Evolutionary conservation across 2,329 filamentous ascomycete genomes (phyloP), one percentile per base, ranked within the genome.

Genomic region (Aspergillus carbonarius): DNA sequence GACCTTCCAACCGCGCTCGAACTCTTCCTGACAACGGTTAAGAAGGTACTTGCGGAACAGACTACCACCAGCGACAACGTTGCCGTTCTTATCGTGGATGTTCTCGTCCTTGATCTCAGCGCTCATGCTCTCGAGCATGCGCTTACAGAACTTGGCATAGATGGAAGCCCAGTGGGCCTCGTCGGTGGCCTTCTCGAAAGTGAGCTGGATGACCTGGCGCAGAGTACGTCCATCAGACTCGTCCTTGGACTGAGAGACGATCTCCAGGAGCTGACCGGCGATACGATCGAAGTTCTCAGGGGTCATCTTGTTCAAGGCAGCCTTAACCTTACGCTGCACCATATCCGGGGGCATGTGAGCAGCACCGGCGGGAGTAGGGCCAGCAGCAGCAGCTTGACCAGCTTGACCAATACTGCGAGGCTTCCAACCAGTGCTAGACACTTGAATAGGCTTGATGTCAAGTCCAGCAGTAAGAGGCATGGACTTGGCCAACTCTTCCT

Each of bases 311-410:
- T 99, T 99, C 70, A 99, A 82, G 61, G 91, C 91, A 64, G 92
- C 90, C 88, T 99, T 99, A 75, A 99, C 95, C 88, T 99, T 99
- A 68, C 93, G 89, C 81, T 99, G 95, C 59, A 99, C 95, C 82
- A 95, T 87, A 69, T 93, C 91, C 23, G 95, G 93, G 65, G 96
- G 87, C 79, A 98, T 85, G 68, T 91, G 83, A 52, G 81, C 80
- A 8, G 82, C 80, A 57, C 78, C 79, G 62, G 79, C 80, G 66
- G 79, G 76, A 60, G 80, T 74, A 63, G 80, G 77, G 57, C 81
- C 77, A 60, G 78, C 70, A 58, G 76, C 73, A 60, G 78, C 70
- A 58, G 76, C 73, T 23, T 23, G 23, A 25, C 57, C n/a, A 44
- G 77, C 62, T 39, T 80, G 75, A 54, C 79, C 82, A 53, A 96